Evolutionary conservation across 2,329 filamentous ascomycete species (phyloP).

Genomic region (Catunica adiposa): DNA sequence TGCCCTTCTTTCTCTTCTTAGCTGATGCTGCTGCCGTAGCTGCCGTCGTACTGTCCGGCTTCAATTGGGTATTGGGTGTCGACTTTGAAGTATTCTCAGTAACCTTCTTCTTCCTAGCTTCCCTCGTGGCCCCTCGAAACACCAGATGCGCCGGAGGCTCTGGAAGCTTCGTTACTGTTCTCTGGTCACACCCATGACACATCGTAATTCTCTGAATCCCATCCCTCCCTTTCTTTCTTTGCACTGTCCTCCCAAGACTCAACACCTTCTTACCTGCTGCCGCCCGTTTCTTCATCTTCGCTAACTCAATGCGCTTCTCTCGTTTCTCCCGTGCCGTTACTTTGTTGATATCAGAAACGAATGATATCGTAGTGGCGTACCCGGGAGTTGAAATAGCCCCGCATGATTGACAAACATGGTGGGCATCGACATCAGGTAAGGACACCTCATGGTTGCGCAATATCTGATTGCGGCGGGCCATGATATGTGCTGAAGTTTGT

Average conservation of each 20-base stretch:
- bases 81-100: no score
- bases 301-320: neutral
- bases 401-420: conserved; percentile 42
- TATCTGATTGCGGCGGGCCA: conserved; percentile 35
- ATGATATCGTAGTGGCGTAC: neutral
- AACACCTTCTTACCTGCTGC: neutral
- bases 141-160: conserved; percentile 2
- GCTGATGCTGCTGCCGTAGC: conserved; percentile 26
- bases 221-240: neutral
- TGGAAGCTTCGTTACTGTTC: conserved; percentile 6
- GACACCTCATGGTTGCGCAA: conserved; percentile 30
- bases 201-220: conserved; percentile 5
- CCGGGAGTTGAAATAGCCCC: conserved; percentile 30
- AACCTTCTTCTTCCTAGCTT: no score
- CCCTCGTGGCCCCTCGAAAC: neutral
- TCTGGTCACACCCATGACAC: conserved; percentile 3
- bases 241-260: neutral
- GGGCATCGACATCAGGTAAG: conserved; percentile 31
- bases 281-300: neutral
- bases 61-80: conserved; percentile 6
- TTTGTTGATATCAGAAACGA: neutral
- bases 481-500: conserved; percentile 41
- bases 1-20: conserved; percentile 47
- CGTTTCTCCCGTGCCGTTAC: neutral
- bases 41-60: conserved; percentile 13